Evolutionary conservation across 2,329 filamentous ascomycete species (phyloP).

Genomic region (Pezicula radicicola): DNA sequence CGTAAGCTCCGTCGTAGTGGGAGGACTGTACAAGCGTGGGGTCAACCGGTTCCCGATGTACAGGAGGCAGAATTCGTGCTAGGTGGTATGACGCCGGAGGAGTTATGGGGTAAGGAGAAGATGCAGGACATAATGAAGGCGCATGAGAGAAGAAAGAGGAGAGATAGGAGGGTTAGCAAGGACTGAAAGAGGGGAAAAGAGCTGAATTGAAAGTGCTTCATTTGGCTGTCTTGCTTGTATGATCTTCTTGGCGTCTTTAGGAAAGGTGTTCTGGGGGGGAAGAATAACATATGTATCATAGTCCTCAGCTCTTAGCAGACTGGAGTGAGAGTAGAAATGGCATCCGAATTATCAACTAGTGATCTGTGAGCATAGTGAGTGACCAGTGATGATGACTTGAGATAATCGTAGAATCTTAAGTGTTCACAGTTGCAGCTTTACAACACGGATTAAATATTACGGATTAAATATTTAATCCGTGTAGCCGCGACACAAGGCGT

Average conservation of each 20-base stretch:
- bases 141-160: slow-evolving; percentile 60
- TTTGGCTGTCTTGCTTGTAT: slow-evolving; percentile 23
- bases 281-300: slow-evolving; percentile 8
- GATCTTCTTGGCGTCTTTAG: slow-evolving; percentile 4
- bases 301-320: background rate
- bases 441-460: no score
- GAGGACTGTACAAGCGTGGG: slow-evolving; percentile 75
- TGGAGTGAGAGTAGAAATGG: no score
- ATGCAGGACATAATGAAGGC: slow-evolving; percentile 53
- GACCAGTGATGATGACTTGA: no score
- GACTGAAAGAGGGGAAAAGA: slow-evolving; percentile 9
- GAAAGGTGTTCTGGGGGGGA: slow-evolving; percentile 2
- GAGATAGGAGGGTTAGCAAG: slow-evolving; percentile 24
- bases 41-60: slow-evolving; percentile 73
- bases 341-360: no score
- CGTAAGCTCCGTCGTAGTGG: slow-evolving; percentile 67
- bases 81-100: slow-evolving; percentile 44
- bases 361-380: no score
- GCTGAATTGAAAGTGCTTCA: slow-evolving; percentile 33
- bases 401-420: no score
- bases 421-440: no score
- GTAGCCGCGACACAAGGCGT: no score
- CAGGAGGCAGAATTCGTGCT: slow-evolving; percentile 70
- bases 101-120: slow-evolving; percentile 40
- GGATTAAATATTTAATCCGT: no score